Evolutionary conservation across 441 rosid genomes (phyloP), one percentile per base, ranked within the genome.

Genomic region (Pelargonium australe): DNA sequence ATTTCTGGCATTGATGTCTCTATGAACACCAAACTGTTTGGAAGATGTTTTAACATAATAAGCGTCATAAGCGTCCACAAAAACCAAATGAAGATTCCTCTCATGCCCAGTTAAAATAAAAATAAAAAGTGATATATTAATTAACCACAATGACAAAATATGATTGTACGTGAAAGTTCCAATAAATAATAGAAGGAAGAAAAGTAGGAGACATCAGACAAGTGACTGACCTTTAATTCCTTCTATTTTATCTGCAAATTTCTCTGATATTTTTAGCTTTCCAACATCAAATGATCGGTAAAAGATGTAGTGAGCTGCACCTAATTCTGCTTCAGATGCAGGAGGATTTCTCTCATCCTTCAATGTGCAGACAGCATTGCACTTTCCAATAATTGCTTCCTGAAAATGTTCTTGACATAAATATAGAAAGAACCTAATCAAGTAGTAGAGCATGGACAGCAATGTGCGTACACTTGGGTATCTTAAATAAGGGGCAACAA

Each of bases 311-410:
- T 84, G 74, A 53, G 86, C 85, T 6, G 20, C 28, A 68, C 73
- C 66, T 62, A 80, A 34, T 58, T 84, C 86, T 69, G 63, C 72
- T 51, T 64, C 75, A 37, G 76, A 43, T 64, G 86, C 72, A 63
- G 1, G 81, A 37, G 79, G 85, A 77, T 88, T 86, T 76, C 87
- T 84, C 44, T 5, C 1, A 72, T 86, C 91, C n/a, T n/a, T 45
- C 2, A 88, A 84, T 49, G 68, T n/a, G 72, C 89, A 88, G 2
- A 85, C 66, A 70, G 85, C 89, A 40, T 72, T 80, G 81, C 95
- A 86, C 71, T 86, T 85, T 64, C 73, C 68, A 8, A 65, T 12
- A 73, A 85, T 74, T 3, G 81, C 31, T 44, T 85, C 83, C 95
- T 88, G 73, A 66, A 79, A 25, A 76, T 43, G n/a, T n/a, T 60